Percentiles rank a stretch among this genome's conserved stretches.
Evolutionary conservation across 805 yeast species (phyloP).

Genomic region (Yarrowia deformans): DNA sequence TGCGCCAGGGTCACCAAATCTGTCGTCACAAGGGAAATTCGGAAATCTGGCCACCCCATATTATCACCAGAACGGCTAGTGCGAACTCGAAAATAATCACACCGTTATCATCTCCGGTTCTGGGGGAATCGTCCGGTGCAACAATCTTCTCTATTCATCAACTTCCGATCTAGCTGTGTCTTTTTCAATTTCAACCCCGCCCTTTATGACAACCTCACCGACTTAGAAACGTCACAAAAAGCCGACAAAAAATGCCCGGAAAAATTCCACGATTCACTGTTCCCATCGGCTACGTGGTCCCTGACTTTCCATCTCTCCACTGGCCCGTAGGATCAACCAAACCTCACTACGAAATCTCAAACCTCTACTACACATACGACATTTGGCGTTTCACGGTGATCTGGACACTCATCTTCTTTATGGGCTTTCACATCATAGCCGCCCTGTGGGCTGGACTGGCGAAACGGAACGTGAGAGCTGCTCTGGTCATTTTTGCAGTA

Average conservation of each 20-base stretch:
- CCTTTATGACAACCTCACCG: background rate
- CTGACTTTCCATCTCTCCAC: constrained; percentile 80
- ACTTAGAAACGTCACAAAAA: background rate
- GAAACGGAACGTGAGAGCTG: constrained; percentile 56
- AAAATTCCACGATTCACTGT: constrained; percentile 45
- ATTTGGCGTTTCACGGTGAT: constrained; percentile 82
- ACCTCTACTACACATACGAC: constrained; percentile 71
- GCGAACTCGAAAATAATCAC: background rate
- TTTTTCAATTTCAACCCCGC: background rate
- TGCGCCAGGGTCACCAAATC: background rate
- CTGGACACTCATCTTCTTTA: constrained; percentile 79
- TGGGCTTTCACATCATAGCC: constrained; percentile 66
- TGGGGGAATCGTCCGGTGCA: no score
- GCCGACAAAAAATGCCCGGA: background rate
- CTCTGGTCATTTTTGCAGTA: constrained; percentile 50
- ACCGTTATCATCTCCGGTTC: background rate
- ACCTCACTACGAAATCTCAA: constrained; percentile 56
- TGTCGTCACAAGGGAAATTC: background rate
- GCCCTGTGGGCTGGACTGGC: constrained; percentile 67
- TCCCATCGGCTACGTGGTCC: constrained; percentile 84
- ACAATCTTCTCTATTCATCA: background rate
- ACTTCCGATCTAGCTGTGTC: background rate
- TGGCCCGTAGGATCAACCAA: constrained; percentile 63
- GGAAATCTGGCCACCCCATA: background rate
- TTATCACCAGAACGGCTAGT: background rate